phyloP scores from a whole-genome alignment of 768 basidiomycete genomes.

The Panus rudis region DNA sequence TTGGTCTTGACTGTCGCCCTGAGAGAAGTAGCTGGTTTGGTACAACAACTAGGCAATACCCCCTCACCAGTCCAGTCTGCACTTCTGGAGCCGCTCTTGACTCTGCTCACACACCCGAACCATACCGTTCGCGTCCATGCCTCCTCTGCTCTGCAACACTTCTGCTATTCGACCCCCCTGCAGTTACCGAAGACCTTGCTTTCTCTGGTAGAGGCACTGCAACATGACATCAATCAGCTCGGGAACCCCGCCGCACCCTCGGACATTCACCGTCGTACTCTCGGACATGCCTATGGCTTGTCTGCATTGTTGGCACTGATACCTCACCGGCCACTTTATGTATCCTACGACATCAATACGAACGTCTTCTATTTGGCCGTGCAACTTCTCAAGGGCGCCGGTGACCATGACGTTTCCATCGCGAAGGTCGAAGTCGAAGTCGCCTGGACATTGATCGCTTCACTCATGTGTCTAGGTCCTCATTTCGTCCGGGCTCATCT shows the following conservation, averaged over 20 bases:
- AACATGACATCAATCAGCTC: slow-evolving; percentile 72
- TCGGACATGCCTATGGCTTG: slow-evolving; percentile 89
- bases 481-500: slow-evolving; percentile 92
- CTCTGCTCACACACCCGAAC: slow-evolving; percentile 80
- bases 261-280: slow-evolving; percentile 62
- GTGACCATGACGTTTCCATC: slow-evolving; percentile 81
- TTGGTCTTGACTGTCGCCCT: slow-evolving; percentile 67
- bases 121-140: slow-evolving; percentile 83
- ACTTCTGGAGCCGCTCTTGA: slow-evolving; percentile 76
- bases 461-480: slow-evolving; percentile 87
- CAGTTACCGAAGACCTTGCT: slow-evolving; percentile 76
- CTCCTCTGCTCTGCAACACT: slow-evolving; percentile 82
- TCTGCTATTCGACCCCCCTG: slow-evolving; percentile 85
- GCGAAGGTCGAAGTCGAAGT: slow-evolving; percentile 86
- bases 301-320: slow-evolving; percentile 83
- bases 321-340: slow-evolving; percentile 83
- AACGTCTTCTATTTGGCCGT: slow-evolving; percentile 90
- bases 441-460: slow-evolving; percentile 88
- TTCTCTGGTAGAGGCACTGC: slow-evolving; percentile 71
- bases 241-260: slow-evolving; percentile 64
- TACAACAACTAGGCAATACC: slow-evolving; percentile 88
- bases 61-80: slow-evolving; percentile 89
- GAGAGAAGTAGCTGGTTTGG: slow-evolving; percentile 75
- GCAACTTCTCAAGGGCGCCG: slow-evolving; percentile 81
- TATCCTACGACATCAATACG: slow-evolving; percentile 87